phyloP scores from a whole-genome alignment of 2,329 filamentous ascomycete species.

The Tricladium varicosporioides region DNA sequence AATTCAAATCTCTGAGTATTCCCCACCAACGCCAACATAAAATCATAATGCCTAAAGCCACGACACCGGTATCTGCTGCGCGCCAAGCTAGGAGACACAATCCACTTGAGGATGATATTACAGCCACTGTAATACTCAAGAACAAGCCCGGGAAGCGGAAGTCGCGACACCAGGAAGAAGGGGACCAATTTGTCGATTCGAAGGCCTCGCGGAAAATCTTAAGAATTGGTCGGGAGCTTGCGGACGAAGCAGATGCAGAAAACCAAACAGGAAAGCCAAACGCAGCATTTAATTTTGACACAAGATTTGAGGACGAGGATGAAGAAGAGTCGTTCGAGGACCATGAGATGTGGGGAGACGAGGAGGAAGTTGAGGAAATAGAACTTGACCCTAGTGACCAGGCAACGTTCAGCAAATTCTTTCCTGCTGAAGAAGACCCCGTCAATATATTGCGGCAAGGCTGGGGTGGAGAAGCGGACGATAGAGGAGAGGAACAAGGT shows the following conservation, averaged over 20 bases:
- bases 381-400: slow-evolving; percentile 89
- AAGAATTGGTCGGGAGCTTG: slow-evolving; percentile 83
- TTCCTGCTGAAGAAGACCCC: slow-evolving; percentile 62
- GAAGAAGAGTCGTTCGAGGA: slow-evolving; percentile 54
- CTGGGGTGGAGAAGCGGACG: slow-evolving; percentile 37
- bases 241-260: slow-evolving; percentile 71
- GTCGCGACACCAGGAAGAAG: slow-evolving; percentile 56
- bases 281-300: slow-evolving; percentile 75
- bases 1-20: neutral
- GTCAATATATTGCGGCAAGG: slow-evolving; percentile 26
- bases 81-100: slow-evolving; percentile 74
- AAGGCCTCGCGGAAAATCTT: slow-evolving; percentile 87
- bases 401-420: slow-evolving; percentile 87
- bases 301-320: slow-evolving; percentile 61
- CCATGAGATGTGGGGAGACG: slow-evolving; percentile 70
- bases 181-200: slow-evolving; percentile 77
- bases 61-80: slow-evolving; percentile 52
- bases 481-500: slow-evolving; percentile 46
- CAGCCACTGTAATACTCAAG: slow-evolving; percentile 67
- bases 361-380: slow-evolving; percentile 68
- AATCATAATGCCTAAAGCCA: slow-evolving; percentile 74
- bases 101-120: slow-evolving; percentile 84
- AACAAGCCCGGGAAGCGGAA: slow-evolving; percentile 72
- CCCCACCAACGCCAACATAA: neutral
- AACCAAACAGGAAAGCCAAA: slow-evolving; percentile 46